phyloP scores from a whole-genome alignment of 1,139 yeast genomes.

The Blastobotrys ciferrii region DNA sequence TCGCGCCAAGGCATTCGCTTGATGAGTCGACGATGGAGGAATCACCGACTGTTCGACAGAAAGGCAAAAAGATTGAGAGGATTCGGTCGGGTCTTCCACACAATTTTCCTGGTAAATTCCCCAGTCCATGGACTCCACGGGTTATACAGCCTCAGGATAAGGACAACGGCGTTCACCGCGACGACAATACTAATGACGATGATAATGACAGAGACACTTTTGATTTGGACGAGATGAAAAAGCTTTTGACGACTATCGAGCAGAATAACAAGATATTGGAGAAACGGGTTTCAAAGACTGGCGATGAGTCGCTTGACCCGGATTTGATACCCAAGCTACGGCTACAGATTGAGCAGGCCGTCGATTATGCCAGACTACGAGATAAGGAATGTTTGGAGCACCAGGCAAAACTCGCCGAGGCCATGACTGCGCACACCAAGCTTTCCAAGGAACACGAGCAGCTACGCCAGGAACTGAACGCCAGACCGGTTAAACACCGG shows the following conservation, averaged over 20 bases:
- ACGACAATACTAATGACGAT: slow-evolving; percentile 4
- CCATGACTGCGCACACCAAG: slow-evolving; percentile 18
- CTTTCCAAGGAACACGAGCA: slow-evolving; percentile 16
- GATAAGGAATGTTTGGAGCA: slow-evolving; percentile 22
- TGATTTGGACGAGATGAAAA: slow-evolving; percentile 1
- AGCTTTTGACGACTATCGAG: not conserved
- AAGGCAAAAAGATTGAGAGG: slow-evolving; percentile 14
- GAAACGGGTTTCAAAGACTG: not conserved
- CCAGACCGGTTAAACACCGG: not conserved
- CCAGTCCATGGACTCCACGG: slow-evolving; percentile 28
- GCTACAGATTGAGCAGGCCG: slow-evolving; percentile 20
- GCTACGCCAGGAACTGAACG: slow-evolving; percentile 8
- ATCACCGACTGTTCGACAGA: slow-evolving; percentile 12
- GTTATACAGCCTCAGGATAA: slow-evolving; percentile 8
- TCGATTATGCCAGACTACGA: slow-evolving; percentile 22
- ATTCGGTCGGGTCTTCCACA: slow-evolving; percentile 26
- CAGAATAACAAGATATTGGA: slow-evolving; percentile 16
- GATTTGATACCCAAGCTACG: slow-evolving; percentile 17
- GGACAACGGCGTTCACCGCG: not conserved
- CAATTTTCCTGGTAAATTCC: slow-evolving; percentile 30
- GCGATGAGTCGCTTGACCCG: slow-evolving; percentile 11
- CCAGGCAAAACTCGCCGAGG: slow-evolving; percentile 20
- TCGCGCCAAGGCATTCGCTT: slow-evolving; percentile 19
- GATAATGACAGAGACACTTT: slow-evolving; percentile 4
- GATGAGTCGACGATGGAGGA: slow-evolving; percentile 9